A percentile compares a stretch with the other conserved stretches of the same genome.
These are phyloP conservation scores for Mycosphaerelloides madeirae DNA, from an alignment of 2,329 filamentous ascomycete species.

Conservation along the genomic window DNA sequence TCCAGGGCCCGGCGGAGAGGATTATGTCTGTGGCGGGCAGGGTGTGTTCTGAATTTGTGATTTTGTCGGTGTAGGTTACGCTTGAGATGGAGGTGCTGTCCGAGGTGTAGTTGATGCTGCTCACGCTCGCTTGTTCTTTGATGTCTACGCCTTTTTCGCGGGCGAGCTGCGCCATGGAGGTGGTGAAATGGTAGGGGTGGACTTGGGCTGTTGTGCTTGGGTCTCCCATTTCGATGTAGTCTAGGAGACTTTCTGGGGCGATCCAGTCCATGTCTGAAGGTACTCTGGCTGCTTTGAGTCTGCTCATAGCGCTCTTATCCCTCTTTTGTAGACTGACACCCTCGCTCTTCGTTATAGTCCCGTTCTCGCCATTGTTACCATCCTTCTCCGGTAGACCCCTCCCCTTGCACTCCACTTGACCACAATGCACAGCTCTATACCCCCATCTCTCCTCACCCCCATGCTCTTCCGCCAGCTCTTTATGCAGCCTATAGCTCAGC, in stretches of 20 bases:
- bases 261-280: constrained; percentile 85
- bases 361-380: constrained; percentile 28
- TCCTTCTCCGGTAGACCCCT: constrained; percentile 31
- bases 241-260: constrained; percentile 58
- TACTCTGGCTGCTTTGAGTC: constrained; percentile 55
- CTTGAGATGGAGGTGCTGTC: constrained; percentile 50
- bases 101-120: constrained; percentile 54
- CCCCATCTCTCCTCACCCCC: constrained; percentile 76
- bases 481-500: constrained; percentile 77
- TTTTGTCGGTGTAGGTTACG: constrained; percentile 58
- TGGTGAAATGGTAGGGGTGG: constrained; percentile 88
- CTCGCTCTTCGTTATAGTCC: constrained; percentile 27
- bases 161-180: constrained; percentile 71
- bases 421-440: constrained; percentile 74
- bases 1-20: constrained; percentile 61
- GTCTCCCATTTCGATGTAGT: constrained; percentile 80
- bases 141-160: constrained; percentile 56
- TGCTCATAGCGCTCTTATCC: constrained; percentile 46
- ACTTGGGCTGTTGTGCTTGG: constrained; percentile 83
- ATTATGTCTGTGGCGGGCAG: constrained; percentile 56
- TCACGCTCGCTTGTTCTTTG: constrained; percentile 61
- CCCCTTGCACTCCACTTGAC: constrained; percentile 55
- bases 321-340: constrained; percentile 54
- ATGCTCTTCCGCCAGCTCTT: constrained; percentile 78
- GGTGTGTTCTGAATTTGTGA: too few species aligned